Evolutionary conservation across 257 asterid genomes (phyloP).

Genomic region (Cordia subcordata): DNA sequence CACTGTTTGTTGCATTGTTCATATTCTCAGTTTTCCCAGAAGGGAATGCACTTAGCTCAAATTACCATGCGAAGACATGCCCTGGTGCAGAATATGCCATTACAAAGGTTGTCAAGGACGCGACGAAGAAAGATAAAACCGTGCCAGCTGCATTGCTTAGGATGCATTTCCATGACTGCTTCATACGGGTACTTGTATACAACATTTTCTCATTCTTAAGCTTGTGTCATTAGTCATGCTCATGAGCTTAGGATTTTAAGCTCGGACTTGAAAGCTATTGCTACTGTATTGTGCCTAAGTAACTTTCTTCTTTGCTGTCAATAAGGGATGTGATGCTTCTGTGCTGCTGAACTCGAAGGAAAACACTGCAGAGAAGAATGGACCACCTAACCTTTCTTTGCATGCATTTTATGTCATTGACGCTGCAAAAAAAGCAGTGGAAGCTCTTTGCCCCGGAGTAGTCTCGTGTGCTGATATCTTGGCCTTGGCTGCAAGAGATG

Average conservation of each 20-base stretch:
- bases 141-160: constrained; percentile 71
- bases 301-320: background rate
- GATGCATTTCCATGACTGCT: constrained; percentile 89
- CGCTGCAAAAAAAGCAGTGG: constrained; percentile 56
- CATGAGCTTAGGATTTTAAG: no score
- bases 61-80: constrained; percentile 38
- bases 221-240: no score
- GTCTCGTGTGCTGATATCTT: constrained; percentile 82
- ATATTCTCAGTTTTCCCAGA: constrained; percentile 9
- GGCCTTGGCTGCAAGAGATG: constrained; percentile 78
- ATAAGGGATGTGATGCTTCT: constrained; percentile 78
- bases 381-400: constrained; percentile 51
- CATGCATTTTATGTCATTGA: constrained; percentile 70
- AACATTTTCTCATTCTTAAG: background rate
- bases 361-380: constrained; percentile 67
- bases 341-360: constrained; percentile 52
- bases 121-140: constrained; percentile 39
- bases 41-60: constrained; percentile 30
- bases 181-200: constrained; percentile 45
- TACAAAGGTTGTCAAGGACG: constrained; percentile 41
- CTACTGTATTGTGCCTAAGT: background rate
- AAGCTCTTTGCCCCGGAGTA: constrained; percentile 55
- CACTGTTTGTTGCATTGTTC: constrained; percentile 8
- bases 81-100: constrained; percentile 45
- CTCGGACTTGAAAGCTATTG: no score